Conservation (phyloP, 305 asterid genomes). For the Coffea humblotiana region DNA sequence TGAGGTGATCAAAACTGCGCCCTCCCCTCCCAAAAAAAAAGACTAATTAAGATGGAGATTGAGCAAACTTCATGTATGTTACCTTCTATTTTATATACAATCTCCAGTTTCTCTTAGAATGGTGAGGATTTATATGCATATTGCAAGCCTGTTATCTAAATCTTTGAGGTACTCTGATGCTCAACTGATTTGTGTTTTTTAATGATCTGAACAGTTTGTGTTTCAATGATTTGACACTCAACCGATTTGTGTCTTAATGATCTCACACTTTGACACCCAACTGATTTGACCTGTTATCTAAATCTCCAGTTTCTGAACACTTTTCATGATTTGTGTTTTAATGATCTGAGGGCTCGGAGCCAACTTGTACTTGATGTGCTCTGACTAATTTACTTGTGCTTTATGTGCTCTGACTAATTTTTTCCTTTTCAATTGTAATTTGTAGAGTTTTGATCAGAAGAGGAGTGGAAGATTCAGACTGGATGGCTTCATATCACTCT, state of each 20-base stretch:
- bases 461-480: conserved; percentile 72
- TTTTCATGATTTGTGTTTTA: background rate
- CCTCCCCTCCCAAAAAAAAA: background rate
- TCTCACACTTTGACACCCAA: too few species aligned
- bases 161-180: background rate
- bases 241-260: too few species aligned
- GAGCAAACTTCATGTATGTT: background rate
- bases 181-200: too few species aligned
- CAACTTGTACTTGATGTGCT: background rate
- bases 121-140: too few species aligned
- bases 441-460: conserved; percentile 75
- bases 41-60: background rate
- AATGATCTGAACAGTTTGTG: too few species aligned
- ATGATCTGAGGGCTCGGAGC: background rate
- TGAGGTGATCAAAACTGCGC: background rate
- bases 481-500: conserved; percentile 70
- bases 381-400: background rate
- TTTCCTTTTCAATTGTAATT: conserved; percentile 10
- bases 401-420: conserved; percentile 9
- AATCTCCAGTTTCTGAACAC: background rate
- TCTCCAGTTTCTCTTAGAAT: too few species aligned
- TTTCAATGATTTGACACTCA: too few species aligned
- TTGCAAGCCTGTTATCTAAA: too few species aligned
- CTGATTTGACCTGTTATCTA: too few species aligned
- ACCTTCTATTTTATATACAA: background rate